Conservation (phyloP, 371 early-diverging fungal species). For the Catenaria anguillulae region DNA sequence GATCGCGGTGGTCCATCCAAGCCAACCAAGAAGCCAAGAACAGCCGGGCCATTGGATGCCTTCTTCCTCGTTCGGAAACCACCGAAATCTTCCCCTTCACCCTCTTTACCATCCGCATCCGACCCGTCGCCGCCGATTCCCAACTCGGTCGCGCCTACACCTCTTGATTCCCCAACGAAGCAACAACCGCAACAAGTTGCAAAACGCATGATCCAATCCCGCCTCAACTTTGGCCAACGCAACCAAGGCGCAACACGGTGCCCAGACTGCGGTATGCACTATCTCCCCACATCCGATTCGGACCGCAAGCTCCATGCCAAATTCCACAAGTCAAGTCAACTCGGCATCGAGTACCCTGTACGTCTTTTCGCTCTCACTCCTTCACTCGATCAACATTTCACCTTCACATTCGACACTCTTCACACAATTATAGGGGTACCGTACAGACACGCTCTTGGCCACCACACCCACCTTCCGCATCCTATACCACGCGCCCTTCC, state of each 20-base stretch:
- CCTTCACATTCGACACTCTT: not conserved
- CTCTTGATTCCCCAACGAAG: no score
- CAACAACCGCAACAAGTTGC: no score
- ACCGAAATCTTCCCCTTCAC: no score
- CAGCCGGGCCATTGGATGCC: no score
- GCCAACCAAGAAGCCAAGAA: no score
- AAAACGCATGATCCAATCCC: not conserved
- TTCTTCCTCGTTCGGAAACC: no score
- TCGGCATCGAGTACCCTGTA: not conserved
- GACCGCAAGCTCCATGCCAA: not conserved
- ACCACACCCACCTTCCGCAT: not conserved
- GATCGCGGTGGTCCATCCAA: no score
- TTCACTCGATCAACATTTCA: not conserved
- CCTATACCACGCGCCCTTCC: not conserved
- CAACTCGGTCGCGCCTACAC: no score
- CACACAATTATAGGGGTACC: not conserved
- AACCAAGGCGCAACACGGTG: not conserved
- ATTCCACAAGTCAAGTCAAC: not conserved
- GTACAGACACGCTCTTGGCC: not conserved
- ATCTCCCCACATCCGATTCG: not conserved
- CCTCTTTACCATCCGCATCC: no score
- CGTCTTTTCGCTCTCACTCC: not conserved
- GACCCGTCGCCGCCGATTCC: no score
- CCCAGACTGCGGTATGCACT: not conserved
- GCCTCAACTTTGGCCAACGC: constrained; percentile 1